A percentile compares a stretch with the other conserved stretches of the same genome.
Evolutionary conservation across 331 rosid species (phyloP).

Genomic region (Telfairia occidentalis): DNA sequence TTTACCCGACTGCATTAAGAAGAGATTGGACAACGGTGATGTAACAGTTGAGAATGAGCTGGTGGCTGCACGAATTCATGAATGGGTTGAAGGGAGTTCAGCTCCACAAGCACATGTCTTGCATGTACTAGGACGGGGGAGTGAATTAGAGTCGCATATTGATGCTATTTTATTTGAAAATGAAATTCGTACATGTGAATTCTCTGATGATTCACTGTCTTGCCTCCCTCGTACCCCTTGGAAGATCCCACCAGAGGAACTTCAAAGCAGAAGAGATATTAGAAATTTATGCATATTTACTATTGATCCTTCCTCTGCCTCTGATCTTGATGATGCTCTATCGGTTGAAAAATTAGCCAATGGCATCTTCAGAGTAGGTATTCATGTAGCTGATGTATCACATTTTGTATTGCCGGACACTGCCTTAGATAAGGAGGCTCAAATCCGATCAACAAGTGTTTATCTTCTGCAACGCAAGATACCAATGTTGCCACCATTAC

Average conservation of each 20-base stretch:
- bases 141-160: slow-evolving; percentile 47
- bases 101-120: slow-evolving; percentile 48
- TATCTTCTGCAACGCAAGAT: slow-evolving; percentile 49
- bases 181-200: slow-evolving; percentile 43
- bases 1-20: slow-evolving; percentile 43
- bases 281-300: slow-evolving; percentile 67
- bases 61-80: slow-evolving; percentile 51
- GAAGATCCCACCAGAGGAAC: slow-evolving; percentile 58
- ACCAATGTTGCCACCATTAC: slow-evolving; percentile 67
- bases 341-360: slow-evolving; percentile 57
- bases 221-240: slow-evolving; percentile 53
- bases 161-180: slow-evolving; percentile 70
- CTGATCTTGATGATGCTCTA: slow-evolving; percentile 84
- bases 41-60: slow-evolving; percentile 48
- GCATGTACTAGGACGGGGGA: slow-evolving; percentile 50
- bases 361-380: slow-evolving; percentile 66
- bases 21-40: slow-evolving; percentile 49
- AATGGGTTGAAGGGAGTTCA: slow-evolving; percentile 52
- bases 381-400: slow-evolving; percentile 84
- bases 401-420: slow-evolving; percentile 71
- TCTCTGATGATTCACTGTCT: slow-evolving; percentile 42
- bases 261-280: slow-evolving; percentile 48
- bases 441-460: slow-evolving; percentile 61
- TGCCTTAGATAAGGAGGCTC: slow-evolving; percentile 59
- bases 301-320: slow-evolving; percentile 72